Conservation (phyloP, 208 protist species). For the Trypanosoma congolense region DNA sequence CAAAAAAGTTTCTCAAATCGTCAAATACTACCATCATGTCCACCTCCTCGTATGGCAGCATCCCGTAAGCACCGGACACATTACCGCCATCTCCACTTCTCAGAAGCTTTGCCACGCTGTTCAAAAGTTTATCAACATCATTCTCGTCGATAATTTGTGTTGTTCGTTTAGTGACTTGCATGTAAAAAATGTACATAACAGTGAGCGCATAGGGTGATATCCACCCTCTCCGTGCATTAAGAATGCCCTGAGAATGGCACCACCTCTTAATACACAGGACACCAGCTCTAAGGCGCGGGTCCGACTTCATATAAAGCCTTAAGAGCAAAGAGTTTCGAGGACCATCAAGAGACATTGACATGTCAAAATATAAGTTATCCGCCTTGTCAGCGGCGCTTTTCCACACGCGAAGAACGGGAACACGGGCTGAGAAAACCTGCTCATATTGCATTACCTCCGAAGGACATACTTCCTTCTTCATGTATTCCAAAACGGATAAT, state of each 20-base stretch:
- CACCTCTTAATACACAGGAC: slow-evolving; percentile 60
- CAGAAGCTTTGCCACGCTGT: not conserved
- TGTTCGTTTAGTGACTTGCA: slow-evolving; percentile 34
- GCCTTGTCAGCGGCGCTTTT: slow-evolving; percentile 2
- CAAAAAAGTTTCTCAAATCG: slow-evolving; percentile 57
- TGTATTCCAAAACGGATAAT: slow-evolving; percentile 41
- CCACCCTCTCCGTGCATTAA: slow-evolving; percentile 71
- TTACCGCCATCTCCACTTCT: not conserved
- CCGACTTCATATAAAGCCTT: slow-evolving; percentile 51
- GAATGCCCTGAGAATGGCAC: slow-evolving; percentile 52
- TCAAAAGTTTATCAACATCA: slow-evolving; percentile 20
- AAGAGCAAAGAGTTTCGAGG: slow-evolving; percentile 66
- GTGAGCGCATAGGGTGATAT: slow-evolving; percentile 81
- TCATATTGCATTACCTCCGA: slow-evolving; percentile 35
- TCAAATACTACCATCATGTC: slow-evolving; percentile 27
- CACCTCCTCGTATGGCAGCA: slow-evolving; percentile 24
- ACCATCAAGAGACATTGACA: slow-evolving; percentile 69
- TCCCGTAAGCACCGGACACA: slow-evolving; percentile 8
- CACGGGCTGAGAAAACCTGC: slow-evolving; percentile 67
- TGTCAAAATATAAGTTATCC: slow-evolving; percentile 49
- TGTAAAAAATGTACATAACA: slow-evolving; percentile 80
- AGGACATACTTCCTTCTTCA: slow-evolving; percentile 16
- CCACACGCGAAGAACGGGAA: slow-evolving; percentile 56
- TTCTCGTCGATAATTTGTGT: slow-evolving; percentile 29
- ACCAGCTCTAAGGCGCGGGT: slow-evolving; percentile 52